These are phyloP conservation scores for Boletus insuetus DNA, from an alignment of 768 basidiomycete genomes.

Conservation along the genomic window DNA sequence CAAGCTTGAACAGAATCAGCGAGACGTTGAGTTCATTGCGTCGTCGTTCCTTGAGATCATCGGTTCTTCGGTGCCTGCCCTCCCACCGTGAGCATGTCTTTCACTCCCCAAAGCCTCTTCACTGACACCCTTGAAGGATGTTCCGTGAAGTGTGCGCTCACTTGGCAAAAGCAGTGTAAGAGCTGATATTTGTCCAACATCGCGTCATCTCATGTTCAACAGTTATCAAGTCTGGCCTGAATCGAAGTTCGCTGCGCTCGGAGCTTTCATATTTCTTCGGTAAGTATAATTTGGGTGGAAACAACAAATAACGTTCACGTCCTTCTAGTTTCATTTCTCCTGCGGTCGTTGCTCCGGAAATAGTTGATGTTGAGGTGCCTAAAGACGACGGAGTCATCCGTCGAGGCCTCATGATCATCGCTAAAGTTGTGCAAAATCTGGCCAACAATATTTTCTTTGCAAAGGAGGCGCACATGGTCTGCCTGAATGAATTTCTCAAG, in stretches of 20 bases:
- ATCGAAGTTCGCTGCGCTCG: constrained; percentile 76
- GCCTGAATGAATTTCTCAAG: constrained; percentile 71
- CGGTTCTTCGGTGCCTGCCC: constrained; percentile 59
- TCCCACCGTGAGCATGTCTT: constrained; percentile 64
- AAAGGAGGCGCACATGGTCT: constrained; percentile 84
- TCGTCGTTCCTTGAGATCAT: constrained; percentile 75
- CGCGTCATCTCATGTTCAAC: constrained; percentile 14
- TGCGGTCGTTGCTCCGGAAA: constrained; percentile 83
- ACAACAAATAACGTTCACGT: neutral
- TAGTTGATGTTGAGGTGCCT: constrained; percentile 78
- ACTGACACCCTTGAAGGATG: constrained; percentile 49
- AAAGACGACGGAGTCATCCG: constrained; percentile 60
- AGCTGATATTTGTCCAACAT: constrained; percentile 6
- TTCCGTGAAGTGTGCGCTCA: constrained; percentile 85
- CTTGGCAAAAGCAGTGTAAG: constrained; percentile 76
- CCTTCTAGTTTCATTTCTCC: constrained; percentile 82
- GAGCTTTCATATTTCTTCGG: constrained; percentile 91
- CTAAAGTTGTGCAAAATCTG: constrained; percentile 89
- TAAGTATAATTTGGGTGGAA: constrained; percentile 26
- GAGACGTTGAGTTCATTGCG: constrained; percentile 70
- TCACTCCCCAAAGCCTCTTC: neutral
- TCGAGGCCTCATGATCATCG: constrained; percentile 80
- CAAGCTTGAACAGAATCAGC: constrained; percentile 63
- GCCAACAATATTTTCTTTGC: constrained; percentile 95
- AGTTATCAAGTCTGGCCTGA: constrained; percentile 73